Evolutionary conservation across 140 eudicot species (phyloP), one percentile per base, ranked within the genome.

Genomic region (Anethum foeniculum): DNA sequence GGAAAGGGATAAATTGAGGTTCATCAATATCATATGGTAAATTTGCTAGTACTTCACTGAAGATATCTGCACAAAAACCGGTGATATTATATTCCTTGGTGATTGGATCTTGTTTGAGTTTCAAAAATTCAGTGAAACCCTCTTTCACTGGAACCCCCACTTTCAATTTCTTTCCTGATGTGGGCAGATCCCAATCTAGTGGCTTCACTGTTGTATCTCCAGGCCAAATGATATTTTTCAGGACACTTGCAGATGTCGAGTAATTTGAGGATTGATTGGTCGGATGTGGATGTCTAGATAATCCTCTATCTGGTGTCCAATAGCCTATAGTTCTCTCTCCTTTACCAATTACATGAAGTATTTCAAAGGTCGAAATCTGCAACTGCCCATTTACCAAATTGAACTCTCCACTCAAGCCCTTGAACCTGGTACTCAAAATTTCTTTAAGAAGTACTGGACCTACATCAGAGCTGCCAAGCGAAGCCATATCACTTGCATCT

Each of bases 301-400:
- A 71, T 16, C 76, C 76, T 34, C 30, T 71, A 15, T 38, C 48
- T 21, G 30, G 49, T 71, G 28, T 38, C 76, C 76, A 71, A 32
- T 71, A 71, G 47, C 76, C 76, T 34, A 71, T 38, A 14, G 76
- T 34, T 38, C 76, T 71, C 48, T 71, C 74, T 32, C 74, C 74
- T 32, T 68, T 68, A 14, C 76, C 76, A 19, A 71, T 34, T 30
- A 71, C 48, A 71, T 71, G 47, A 19, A 71, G 14, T 32, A 71
- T 71, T 38, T 71, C 76, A 7, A 71, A 71, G 27, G 48, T 39
- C 27, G 49, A 38, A 19, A 38, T 71, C 28, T 71, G 47, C 48
- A 71, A 21, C 76, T 71, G 76, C 49, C 76, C 76, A 34, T 71
- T 34, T 18, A 34, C 76, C 76, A 71, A 71, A 34, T 71, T 71